A percentile compares a stretch with the other conserved stretches of the same genome.
Conservation (phyloP, 805 yeast genomes). For the Saccharomycopsis sp. region DNA sequence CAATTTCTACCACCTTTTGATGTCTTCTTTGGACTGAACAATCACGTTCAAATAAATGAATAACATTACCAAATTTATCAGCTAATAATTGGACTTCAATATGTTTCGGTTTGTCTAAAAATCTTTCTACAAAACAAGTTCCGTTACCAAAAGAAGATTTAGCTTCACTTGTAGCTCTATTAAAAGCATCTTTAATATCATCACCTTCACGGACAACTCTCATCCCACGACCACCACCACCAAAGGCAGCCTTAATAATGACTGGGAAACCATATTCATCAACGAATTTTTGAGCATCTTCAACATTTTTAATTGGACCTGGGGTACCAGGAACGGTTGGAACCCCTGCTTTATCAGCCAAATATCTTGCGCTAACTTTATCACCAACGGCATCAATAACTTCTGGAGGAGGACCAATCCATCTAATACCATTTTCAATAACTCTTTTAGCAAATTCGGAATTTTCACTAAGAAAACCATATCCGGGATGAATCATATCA, state of each 20-base stretch:
- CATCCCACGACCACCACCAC: constrained; percentile 99
- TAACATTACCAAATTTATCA: constrained; percentile 87
- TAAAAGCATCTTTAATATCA: constrained; percentile 81
- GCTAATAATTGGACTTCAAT: constrained; percentile 95
- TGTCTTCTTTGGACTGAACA: constrained; percentile 99
- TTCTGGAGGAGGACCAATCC: constrained; percentile 88
- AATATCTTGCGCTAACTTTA: constrained; percentile 85
- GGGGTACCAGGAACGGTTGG: constrained; percentile 98
- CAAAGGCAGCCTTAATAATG: constrained; percentile 96
- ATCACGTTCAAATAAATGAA: constrained; percentile 94
- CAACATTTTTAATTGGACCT: constrained; percentile 80
- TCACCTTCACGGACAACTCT: constrained; percentile 97
- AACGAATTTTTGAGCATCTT: constrained; percentile 74
- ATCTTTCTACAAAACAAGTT: constrained; percentile 94
- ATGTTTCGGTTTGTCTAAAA: constrained; percentile 91
- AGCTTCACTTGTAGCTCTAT: constrained; percentile 92
- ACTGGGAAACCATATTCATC: constrained; percentile 87
- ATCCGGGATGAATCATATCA: constrained; percentile 88
- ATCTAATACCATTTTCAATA: constrained; percentile 79
- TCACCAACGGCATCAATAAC: constrained; percentile 96
- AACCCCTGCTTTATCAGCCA: constrained; percentile 73
- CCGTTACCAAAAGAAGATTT: constrained; percentile 96
- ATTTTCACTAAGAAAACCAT: constrained; percentile 85
- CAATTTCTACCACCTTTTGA: constrained; percentile 97
- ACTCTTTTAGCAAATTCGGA: constrained; percentile 90